Evolutionary conservation across 2,329 filamentous ascomycete genomes (phyloP).

Genomic region (Apiospora malaysiana): DNA sequence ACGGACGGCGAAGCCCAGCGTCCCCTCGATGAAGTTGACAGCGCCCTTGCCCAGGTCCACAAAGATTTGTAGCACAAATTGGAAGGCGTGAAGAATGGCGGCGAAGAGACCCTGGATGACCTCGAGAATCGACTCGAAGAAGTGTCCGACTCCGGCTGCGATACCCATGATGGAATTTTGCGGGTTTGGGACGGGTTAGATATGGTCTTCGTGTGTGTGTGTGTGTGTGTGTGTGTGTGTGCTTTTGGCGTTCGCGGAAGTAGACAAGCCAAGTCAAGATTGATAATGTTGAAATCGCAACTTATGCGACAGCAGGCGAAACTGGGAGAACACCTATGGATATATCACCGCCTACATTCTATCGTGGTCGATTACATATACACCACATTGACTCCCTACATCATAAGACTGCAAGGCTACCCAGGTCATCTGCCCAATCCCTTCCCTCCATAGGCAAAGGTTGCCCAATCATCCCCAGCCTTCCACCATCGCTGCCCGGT

Average conservation of each 20-base stretch:
- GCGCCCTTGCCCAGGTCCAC: constrained; percentile 32
- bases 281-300: background rate
- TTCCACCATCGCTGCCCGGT: too few relatives aligned
- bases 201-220: background rate
- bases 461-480: too few relatives aligned
- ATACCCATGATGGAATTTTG: constrained; percentile 34
- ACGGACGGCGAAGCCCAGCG: constrained; percentile 41
- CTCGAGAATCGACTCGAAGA: constrained; percentile 35
- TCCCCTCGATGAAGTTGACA: constrained; percentile 38
- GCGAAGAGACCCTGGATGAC: constrained; percentile 34
- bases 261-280: background rate
- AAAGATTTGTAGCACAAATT: constrained; percentile 31
- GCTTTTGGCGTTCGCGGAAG: background rate
- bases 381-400: background rate
- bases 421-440: too few relatives aligned
- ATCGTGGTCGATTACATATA: too few relatives aligned
- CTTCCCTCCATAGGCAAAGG: too few relatives aligned
- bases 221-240: background rate
- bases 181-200: background rate
- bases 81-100: constrained; percentile 34
- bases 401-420: background rate
- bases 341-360: background rate
- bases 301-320: background rate
- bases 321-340: background rate
- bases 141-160: constrained; percentile 38